phyloP scores from a whole-genome alignment of 2,329 filamentous ascomycete species.

The Blumeria hordei region DNA sequence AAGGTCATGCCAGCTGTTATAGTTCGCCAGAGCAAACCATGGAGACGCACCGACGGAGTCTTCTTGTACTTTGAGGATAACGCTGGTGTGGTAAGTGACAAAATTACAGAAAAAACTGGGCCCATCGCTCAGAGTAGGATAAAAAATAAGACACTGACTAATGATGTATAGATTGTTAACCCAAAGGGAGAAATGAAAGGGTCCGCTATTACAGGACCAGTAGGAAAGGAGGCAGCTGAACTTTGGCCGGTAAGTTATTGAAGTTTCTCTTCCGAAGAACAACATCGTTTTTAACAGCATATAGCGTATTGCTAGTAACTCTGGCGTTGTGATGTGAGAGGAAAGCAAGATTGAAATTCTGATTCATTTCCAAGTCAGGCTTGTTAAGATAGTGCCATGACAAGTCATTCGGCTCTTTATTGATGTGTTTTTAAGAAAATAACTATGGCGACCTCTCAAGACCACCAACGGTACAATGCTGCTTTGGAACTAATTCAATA shows the following conservation, averaged over 20 bases:
- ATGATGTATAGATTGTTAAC: constrained; percentile 64
- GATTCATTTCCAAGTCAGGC: constrained; percentile 2
- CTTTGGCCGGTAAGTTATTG: constrained; percentile 69
- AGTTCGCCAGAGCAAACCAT: constrained; percentile 96
- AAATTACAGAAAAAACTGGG: not conserved
- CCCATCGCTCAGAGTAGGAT: too few relatives aligned
- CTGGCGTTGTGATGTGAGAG: constrained; percentile 97
- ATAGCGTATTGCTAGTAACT: constrained; percentile 98
- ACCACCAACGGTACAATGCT: too few relatives aligned
- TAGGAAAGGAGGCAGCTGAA: constrained; percentile 99
- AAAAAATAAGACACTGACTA: not conserved
- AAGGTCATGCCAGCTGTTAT: constrained; percentile 99
- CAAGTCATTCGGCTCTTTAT: too few relatives aligned
- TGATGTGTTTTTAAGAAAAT: too few relatives aligned
- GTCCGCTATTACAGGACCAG: constrained; percentile 94
- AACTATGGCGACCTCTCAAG: too few relatives aligned
- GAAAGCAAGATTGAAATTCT: constrained; percentile 13
- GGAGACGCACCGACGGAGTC: constrained; percentile 94
- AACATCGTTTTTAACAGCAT: constrained; percentile 16
- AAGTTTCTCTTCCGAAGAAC: not conserved
- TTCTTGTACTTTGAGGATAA: constrained; percentile 99
- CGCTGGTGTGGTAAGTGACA: constrained; percentile 71
- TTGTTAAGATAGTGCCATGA: too few relatives aligned
- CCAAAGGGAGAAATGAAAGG: constrained; percentile 99
- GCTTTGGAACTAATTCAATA: too few relatives aligned